A percentile compares a stretch with the other conserved stretches of the same genome.
These are phyloP conservation scores for Vitis amurensis DNA, from an alignment of 164 flowering plant species.

Conservation along the genomic window DNA sequence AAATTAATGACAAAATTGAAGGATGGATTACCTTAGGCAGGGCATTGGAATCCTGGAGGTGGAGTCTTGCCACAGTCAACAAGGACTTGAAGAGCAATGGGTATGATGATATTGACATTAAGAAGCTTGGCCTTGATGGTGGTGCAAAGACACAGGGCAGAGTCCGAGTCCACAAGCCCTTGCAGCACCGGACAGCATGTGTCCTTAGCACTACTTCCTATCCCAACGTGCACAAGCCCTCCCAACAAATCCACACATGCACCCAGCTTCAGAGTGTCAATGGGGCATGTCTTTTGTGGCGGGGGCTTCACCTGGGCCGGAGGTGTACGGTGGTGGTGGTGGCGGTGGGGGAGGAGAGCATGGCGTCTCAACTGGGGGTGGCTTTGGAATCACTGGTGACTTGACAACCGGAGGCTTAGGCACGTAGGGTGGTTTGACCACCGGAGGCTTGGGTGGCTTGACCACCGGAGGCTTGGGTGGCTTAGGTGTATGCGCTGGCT, in stretches of 20 bases:
- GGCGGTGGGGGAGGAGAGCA: constrained; percentile 22
- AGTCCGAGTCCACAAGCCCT: constrained; percentile 59
- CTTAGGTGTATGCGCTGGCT: constrained; percentile 8
- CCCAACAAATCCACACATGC: constrained; percentile 71
- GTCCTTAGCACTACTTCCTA: constrained; percentile 46
- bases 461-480: not conserved
- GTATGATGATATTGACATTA: constrained; percentile 46
- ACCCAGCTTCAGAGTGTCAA: constrained; percentile 58
- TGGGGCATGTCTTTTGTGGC: constrained; percentile 52
- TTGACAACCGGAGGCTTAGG: constrained; percentile 11
- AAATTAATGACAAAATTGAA: too few species aligned
- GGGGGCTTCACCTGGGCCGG: constrained; percentile 10
- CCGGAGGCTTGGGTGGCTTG: constrained; percentile 8
- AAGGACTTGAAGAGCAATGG: constrained; percentile 64
- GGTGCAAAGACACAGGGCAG: constrained; percentile 72
- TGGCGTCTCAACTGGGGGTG: constrained; percentile 12
- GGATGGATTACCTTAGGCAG: constrained; percentile 17
- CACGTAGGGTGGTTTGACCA: constrained; percentile 16
- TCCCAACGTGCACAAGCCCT: constrained; percentile 54
- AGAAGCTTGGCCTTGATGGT: constrained; percentile 61
- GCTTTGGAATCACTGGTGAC: constrained; percentile 5
- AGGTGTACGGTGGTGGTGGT: constrained; percentile 8
- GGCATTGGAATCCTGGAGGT: constrained; percentile 61
- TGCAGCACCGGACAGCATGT: constrained; percentile 63
- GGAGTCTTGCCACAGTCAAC: constrained; percentile 58